These are phyloP conservation scores for Parsonsia alboflavescens DNA, from an alignment of 257 asterid species.

Conservation along the genomic window DNA sequence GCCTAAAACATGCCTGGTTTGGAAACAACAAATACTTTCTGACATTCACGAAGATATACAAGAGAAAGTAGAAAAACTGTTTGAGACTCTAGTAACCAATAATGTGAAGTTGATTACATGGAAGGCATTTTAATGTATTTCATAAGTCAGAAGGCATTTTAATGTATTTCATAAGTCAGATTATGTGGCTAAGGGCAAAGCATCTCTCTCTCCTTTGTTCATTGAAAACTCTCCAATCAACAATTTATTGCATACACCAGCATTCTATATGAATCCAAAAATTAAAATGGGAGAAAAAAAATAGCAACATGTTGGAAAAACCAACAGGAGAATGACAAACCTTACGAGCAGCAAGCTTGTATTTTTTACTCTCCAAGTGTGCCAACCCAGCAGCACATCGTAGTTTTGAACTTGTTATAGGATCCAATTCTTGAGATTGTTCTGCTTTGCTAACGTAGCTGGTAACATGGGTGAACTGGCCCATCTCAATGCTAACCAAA, in stretches of 20 bases:
- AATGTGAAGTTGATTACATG: background rate
- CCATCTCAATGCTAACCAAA: slow-evolving; percentile 93
- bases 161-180: background rate
- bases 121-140: background rate
- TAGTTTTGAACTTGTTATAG: slow-evolving; percentile 62
- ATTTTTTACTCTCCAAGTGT: slow-evolving; percentile 66
- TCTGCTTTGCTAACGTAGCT: slow-evolving; percentile 91
- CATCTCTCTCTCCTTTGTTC: background rate
- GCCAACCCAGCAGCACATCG: slow-evolving; percentile 93
- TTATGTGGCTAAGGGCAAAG: background rate
- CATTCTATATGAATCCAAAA: background rate
- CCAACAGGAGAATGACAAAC: slow-evolving; percentile 34
- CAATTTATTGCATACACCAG: background rate
- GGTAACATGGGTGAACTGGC: slow-evolving; percentile 87
- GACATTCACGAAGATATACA: background rate
- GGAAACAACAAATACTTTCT: background rate
- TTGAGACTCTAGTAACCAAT: background rate
- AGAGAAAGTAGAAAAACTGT: background rate
- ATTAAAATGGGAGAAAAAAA: background rate
- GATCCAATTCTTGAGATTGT: slow-evolving; percentile 70
- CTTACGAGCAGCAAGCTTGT: slow-evolving; percentile 98
- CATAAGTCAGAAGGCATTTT: background rate
- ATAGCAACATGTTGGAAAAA: background rate
- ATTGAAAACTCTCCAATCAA: background rate
- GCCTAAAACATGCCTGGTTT: background rate